Base-by-base conservation (phyloP, 306 rosid genomes). In the Notholithocarpus densiflorus region DNA sequence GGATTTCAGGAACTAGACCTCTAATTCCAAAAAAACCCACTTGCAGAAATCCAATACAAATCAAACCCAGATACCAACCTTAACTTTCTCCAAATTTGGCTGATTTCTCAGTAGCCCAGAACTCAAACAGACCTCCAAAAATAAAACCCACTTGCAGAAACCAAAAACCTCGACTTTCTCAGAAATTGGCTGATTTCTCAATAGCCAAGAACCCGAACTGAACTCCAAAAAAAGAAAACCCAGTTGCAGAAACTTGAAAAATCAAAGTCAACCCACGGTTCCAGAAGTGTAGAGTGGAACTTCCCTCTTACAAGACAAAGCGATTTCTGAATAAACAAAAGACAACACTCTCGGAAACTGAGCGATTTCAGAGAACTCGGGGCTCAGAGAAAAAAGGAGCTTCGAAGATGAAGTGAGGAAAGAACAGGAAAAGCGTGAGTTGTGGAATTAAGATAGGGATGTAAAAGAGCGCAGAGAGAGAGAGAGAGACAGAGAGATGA, bases 221-320 rank as follows among this genome's bases (percentile, higher is more conserved):
- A 56, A 57, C 24, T 53, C 11, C 66, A 40, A 61, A 75, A 75
- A 55, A 31, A 73, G 20, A 45, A 80, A 87, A 82, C 82, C 77
- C 56, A 64, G 77, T 34, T 5, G 66, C 48, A 51, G 24, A 18
- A 62, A 52, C 52, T 62, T 23, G 26, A 31, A 71, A 20, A 4
- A 19, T 20, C 57, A 4, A 53, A 64, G 43, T 37, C 10, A 71
- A 53, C 56, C 29, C 56, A 79, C 21, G 31, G 11, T 21, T 59
- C 40, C n/a, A 29, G 72, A 51, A 15, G 24, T 20, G 3, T 6
- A 68, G 76, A 37, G 66, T 27, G n/a, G 20, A 21, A 17, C 34
- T 60, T 62, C 6, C 26, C 11, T 34, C 45, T 20, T 12, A 9
- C 52, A 60, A 81, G 56, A 37, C 5, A 15, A 52, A 27, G 18